These are phyloP conservation scores for Fistulinella prunicolor DNA, from an alignment of 768 basidiomycete genomes.

Conservation along the genomic window DNA sequence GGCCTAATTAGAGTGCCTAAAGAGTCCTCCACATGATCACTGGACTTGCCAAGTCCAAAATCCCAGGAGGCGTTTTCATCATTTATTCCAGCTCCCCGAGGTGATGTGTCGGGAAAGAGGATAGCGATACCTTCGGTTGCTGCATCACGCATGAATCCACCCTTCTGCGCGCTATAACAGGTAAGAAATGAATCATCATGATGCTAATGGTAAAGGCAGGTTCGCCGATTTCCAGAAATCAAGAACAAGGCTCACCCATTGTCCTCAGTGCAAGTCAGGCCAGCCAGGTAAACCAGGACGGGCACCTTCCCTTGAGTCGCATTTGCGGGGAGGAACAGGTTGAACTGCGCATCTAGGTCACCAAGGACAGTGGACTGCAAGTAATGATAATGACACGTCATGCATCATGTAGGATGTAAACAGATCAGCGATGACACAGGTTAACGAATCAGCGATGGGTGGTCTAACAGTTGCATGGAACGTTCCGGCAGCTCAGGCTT, in stretches of 20 bases:
- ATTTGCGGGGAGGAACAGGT: constrained; percentile 79
- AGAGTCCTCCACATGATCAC: neutral
- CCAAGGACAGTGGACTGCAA: constrained; percentile 67
- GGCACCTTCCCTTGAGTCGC: constrained; percentile 56
- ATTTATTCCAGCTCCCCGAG: constrained; percentile 83
- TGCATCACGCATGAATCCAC: constrained; percentile 85
- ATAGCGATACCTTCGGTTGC: constrained; percentile 84
- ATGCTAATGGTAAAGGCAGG: no score
- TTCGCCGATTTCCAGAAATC: neutral
- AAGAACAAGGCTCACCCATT: constrained; percentile 60
- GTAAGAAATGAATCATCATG: neutral
- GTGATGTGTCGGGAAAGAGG: constrained; percentile 92
- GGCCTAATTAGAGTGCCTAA: constrained; percentile 1
- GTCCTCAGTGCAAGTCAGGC: constrained; percentile 89
- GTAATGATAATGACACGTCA: neutral
- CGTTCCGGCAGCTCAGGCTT: no score
- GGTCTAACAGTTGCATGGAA: no score
- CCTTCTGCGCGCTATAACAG: constrained; percentile 79
- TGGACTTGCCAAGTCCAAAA: constrained; percentile 70
- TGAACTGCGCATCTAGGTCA: constrained; percentile 72
- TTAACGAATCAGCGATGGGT: no score
- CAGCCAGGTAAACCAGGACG: constrained; percentile 84
- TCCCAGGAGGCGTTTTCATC: constrained; percentile 85
- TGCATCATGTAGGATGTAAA: neutral
- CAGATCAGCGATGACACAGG: neutral